Percentiles rank a stretch among this genome's conserved stretches.
phyloP scores from a whole-genome alignment of 2,329 filamentous ascomycete species.

The Ceratocystis cacaofunesta region DNA sequence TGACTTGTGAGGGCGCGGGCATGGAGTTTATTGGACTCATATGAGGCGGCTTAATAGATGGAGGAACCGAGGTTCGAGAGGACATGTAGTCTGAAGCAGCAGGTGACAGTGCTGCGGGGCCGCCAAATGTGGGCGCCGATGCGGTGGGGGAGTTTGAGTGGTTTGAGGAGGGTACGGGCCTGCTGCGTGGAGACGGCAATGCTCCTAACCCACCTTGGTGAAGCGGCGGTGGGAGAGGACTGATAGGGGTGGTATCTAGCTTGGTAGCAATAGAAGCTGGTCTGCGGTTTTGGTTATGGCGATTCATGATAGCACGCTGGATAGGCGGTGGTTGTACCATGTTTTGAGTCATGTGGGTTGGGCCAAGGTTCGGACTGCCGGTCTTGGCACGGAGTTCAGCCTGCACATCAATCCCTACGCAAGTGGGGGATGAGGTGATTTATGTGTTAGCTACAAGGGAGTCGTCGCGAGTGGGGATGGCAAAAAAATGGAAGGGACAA shows the following conservation, averaged over 20 bases:
- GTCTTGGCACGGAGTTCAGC: conserved; percentile 88
- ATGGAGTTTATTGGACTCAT: conserved; percentile 23
- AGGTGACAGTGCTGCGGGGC: conserved; percentile 29
- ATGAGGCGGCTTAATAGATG: conserved; percentile 28
- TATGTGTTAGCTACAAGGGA: conserved; percentile 11
- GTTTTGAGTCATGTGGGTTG: conserved; percentile 51
- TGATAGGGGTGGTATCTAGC: conserved; percentile 38
- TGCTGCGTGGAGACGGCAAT: conserved; percentile 50
- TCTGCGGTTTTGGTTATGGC: conserved; percentile 60
- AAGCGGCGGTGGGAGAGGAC: conserved; percentile 32
- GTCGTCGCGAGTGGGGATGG: not conserved
- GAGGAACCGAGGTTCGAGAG: conserved; percentile 13
- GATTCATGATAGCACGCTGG: conserved; percentile 66
- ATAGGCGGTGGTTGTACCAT: conserved; percentile 61
- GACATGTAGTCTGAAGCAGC: conserved; percentile 31
- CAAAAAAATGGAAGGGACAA: conserved; percentile 17
- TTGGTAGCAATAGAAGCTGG: conserved; percentile 66
- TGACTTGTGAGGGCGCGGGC: conserved; percentile 13
- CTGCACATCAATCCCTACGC: conserved; percentile 82
- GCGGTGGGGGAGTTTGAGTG: conserved; percentile 47
- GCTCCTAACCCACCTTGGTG: conserved; percentile 28
- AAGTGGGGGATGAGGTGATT: not conserved
- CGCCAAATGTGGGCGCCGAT: conserved; percentile 30
- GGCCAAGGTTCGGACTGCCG: conserved; percentile 65
- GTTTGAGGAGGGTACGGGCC: conserved; percentile 62